These are phyloP conservation scores for Cystobasidium slooffiae DNA, from an alignment of 1,284 basidiomycete genomes.

Conservation along the genomic window DNA sequence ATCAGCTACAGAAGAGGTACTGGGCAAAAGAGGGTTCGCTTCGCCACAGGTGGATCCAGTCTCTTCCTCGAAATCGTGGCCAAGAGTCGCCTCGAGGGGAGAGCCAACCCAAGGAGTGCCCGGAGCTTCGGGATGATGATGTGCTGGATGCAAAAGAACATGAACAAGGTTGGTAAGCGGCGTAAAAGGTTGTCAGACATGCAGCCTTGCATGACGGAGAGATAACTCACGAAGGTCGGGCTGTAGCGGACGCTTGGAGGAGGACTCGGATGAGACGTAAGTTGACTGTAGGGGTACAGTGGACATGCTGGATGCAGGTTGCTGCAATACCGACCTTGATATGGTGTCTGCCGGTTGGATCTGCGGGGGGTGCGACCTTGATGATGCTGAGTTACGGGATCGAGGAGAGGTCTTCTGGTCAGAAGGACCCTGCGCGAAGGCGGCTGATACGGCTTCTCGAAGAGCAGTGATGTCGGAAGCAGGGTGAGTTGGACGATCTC, in stretches of 20 bases:
- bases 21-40: background rate
- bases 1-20: background rate
- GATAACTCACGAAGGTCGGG: slow-evolving; percentile 1
- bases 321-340: background rate
- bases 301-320: background rate
- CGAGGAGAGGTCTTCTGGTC: background rate
- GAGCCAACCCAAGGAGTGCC: slow-evolving; percentile 16
- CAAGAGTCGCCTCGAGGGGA: background rate
- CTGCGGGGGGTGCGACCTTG: background rate
- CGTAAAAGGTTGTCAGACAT: background rate
- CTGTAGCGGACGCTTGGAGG: background rate
- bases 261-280: background rate
- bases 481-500: slow-evolving; percentile 28
- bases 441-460: slow-evolving; percentile 14
- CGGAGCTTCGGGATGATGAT: slow-evolving; percentile 26
- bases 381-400: slow-evolving; percentile 4
- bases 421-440: background rate
- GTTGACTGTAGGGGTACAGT: background rate
- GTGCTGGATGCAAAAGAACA: slow-evolving; percentile 1
- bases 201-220: background rate
- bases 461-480: slow-evolving; percentile 19
- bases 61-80: background rate
- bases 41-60: background rate
- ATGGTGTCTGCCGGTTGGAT: background rate
- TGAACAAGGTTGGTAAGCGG: background rate